Evolutionary conservation across 1,139 yeast species (phyloP), one percentile per base, ranked within the genome.

Genomic region (Taphrina wiesneri): DNA sequence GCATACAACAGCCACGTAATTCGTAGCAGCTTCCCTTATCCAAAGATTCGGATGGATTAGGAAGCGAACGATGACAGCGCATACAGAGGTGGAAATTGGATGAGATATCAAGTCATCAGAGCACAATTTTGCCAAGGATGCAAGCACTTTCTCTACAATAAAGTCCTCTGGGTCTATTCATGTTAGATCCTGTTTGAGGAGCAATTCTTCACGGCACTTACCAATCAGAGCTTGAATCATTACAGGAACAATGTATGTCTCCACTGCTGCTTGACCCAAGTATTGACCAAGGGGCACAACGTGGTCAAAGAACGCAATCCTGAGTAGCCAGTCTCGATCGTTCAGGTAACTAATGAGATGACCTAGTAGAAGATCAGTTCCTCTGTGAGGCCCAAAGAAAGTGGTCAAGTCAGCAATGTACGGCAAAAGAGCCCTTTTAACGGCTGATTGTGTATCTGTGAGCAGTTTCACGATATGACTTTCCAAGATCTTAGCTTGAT

Each of bases 271-370:
- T 0, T 86, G 85, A 0, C 99, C 99, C 39, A 92, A 85, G 72
- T 84, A 87, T 1, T 92, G 85, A 0, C 96, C 89, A 28, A 95
- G 79, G 0, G 87, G 85, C 5, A 90, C 82, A n/a, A 92, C 84
- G n/a, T 90, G 82, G 45, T 86, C 83, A 54, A 92, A 84, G 71
- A 95, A 86, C 6, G 86, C 85, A 36, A 88, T 78, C 67, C 96
- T 80, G 28, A 93, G 78, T 32, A 85, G 83, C 2, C 87, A 80
- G 72, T 86, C 86, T 61, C 85, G 81, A 73, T 91, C 97, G 74
- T 95, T 95, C 68, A 95, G 77, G 73, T 91, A 95, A 0, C 98
- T 92, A 54, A 93, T 91, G 65, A 92, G 78, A 78, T 95, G 99
- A 52, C 97, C 92, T 59, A 95, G 77, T 17, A 95, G 85, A 52